These are phyloP conservation scores for Plectosphaerella plurivora DNA, from an alignment of 2,329 filamentous ascomycete species.

Conservation along the genomic window DNA sequence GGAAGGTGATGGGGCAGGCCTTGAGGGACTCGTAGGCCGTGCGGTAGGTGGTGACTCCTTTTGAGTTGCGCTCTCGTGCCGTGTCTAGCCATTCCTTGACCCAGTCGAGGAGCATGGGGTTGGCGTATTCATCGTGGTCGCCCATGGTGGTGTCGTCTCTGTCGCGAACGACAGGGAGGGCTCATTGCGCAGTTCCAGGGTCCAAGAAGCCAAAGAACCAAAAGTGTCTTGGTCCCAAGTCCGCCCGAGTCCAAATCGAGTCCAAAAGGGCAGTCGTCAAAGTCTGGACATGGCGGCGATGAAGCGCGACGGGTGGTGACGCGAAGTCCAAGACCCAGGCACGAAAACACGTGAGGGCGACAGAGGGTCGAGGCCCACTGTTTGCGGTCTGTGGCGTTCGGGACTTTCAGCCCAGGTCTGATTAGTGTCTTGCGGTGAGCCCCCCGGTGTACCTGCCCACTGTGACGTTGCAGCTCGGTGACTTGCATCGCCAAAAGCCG, in stretches of 20 bases:
- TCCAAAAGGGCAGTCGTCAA: not conserved
- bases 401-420: too few species aligned
- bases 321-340: not conserved
- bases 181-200: not conserved
- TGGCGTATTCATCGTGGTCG: conserved; percentile 47
- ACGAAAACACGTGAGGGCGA: not conserved
- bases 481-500: not conserved
- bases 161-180: not conserved
- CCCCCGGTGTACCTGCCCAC: not conserved
- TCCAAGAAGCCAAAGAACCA: not conserved
- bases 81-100: conserved; percentile 73
- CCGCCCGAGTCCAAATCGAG: too few species aligned
- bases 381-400: too few species aligned
- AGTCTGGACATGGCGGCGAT: not conserved
- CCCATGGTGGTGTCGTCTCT: conserved; percentile 18
- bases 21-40: conserved; percentile 75
- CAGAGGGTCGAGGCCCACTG: too few species aligned
- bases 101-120: conserved; percentile 68
- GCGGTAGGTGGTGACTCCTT: conserved; percentile 67
- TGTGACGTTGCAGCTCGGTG: not conserved
- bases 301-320: not conserved
- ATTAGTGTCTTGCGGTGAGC: too few species aligned
- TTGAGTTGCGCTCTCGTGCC: conserved; percentile 64
- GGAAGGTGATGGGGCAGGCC: conserved; percentile 65
- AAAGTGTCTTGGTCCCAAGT: too few species aligned